Percentiles rank a stretch among this genome's conserved stretches.
phyloP scores from a whole-genome alignment of 2,329 filamentous ascomycete genomes.

The Fusarium decemcellulare region DNA sequence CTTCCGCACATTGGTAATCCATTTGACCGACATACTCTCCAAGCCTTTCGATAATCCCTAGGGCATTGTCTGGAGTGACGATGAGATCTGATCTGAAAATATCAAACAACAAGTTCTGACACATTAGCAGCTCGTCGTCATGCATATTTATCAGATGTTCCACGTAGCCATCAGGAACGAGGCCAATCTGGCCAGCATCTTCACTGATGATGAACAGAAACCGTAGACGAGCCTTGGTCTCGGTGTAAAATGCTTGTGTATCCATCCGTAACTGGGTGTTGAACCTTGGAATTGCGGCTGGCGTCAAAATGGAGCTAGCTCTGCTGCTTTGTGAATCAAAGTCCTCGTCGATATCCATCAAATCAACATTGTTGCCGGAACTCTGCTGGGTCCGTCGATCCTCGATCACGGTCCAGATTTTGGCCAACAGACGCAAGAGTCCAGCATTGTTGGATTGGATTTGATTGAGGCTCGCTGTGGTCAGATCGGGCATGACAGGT shows the following conservation, averaged over 20 bases:
- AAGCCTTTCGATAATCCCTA: conserved; percentile 64
- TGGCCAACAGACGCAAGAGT: conserved; percentile 60
- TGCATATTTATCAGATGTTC: conserved; percentile 64
- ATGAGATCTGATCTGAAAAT: conserved; percentile 68
- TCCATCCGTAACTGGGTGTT: conserved; percentile 60
- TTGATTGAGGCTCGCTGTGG: conserved; percentile 52
- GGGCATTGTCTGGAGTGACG: conserved; percentile 62
- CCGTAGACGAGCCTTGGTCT: conserved; percentile 61
- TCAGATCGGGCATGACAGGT: conserved; percentile 62
- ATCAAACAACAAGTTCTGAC: conserved; percentile 64
- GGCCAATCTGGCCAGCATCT: conserved; percentile 61
- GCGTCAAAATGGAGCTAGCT: conserved; percentile 54
- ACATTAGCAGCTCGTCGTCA: conserved; percentile 68
- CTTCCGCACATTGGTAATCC: conserved; percentile 81
- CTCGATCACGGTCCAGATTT: conserved; percentile 51
- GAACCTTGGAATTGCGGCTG: conserved; percentile 61
- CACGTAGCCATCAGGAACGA: conserved; percentile 66
- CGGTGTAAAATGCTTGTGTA: conserved; percentile 61
- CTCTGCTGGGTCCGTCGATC: conserved; percentile 37
- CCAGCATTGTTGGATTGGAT: conserved; percentile 56
- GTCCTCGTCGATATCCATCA: conserved; percentile 78
- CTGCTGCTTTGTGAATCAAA: conserved; percentile 73
- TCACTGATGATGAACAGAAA: conserved; percentile 60
- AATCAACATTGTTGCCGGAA: conserved; percentile 59
- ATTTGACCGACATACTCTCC: conserved; percentile 68